Evolutionary conservation across 140 eudicot genomes (phyloP).

Genomic region (Senecio squalidus): DNA sequence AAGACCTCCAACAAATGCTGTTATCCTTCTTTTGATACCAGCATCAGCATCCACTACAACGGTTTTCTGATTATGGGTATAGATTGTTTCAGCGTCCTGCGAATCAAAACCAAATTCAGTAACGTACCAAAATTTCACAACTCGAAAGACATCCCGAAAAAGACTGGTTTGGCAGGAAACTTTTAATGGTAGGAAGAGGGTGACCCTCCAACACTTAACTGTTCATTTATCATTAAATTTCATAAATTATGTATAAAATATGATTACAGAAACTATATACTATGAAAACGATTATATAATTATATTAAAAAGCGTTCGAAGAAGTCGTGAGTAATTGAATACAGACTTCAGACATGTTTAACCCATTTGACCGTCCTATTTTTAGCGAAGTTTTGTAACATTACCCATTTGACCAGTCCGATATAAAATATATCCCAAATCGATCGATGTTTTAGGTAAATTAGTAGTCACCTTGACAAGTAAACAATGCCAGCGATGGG

Average conservation of each 20-base stretch:
- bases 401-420: no score
- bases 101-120: neutral
- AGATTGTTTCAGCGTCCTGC: constrained; percentile 58
- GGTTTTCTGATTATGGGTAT: constrained; percentile 64
- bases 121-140: neutral
- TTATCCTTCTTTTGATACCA: constrained; percentile 47
- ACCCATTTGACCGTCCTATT: no score
- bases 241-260: neutral
- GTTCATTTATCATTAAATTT: neutral
- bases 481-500: no score
- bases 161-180: neutral
- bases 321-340: no score
- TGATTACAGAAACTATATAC: no score
- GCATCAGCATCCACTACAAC: constrained; percentile 74
- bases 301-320: no score
- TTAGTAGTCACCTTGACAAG: no score
- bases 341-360: no score
- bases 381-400: neutral
- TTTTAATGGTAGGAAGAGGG: neutral
- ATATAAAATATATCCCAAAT: no score
- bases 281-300: neutral
- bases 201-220: neutral
- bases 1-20: constrained; percentile 72
- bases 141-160: neutral
- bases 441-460: no score